Evolutionary conservation across 1,284 basidiomycete genomes (phyloP).

Genomic region (Ganoderma meredithae): DNA sequence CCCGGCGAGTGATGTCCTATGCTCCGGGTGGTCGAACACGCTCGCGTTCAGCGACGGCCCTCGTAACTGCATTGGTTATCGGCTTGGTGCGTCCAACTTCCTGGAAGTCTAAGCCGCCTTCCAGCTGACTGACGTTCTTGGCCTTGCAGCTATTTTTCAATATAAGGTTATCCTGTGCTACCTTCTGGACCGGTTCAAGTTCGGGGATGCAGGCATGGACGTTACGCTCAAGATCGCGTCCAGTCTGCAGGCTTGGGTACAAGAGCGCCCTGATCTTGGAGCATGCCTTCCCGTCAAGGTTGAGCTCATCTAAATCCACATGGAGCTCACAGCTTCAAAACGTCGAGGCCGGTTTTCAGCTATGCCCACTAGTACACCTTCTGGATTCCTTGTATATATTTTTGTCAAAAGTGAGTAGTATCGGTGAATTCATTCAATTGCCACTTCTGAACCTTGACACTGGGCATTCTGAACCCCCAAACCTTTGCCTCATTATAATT

Average conservation of each 20-base stretch:
- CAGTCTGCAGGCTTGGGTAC: constrained; percentile 28
- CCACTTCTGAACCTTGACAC: too few species aligned
- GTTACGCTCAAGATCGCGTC: constrained; percentile 25
- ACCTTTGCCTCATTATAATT: too few species aligned
- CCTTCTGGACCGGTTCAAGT: constrained; percentile 21
- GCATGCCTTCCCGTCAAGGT: constrained; percentile 9
- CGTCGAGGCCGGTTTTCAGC: too few species aligned
- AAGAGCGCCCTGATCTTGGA: constrained; percentile 13
- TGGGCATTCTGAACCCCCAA: too few species aligned
- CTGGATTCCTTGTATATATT: too few species aligned
- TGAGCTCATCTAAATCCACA: constrained; percentile 10
- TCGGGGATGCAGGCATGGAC: constrained; percentile 18
- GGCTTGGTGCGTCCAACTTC: constrained; percentile 20
- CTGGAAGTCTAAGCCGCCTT: too few species aligned
- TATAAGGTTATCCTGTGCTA: constrained; percentile 21
- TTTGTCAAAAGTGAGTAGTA: too few species aligned
- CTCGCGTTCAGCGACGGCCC: constrained; percentile 33
- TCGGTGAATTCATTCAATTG: too few species aligned
- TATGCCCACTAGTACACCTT: too few species aligned
- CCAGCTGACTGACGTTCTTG: too few species aligned
- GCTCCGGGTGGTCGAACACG: constrained; percentile 27
- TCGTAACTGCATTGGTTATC: constrained; percentile 26
- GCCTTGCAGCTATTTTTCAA: constrained; percentile 16
- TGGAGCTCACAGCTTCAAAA: too few species aligned
- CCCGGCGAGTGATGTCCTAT: constrained; percentile 11